These are phyloP conservation scores for Penicillium diatomitis DNA, from an alignment of 495 filamentous ascomycete species.

Conservation along the genomic window DNA sequence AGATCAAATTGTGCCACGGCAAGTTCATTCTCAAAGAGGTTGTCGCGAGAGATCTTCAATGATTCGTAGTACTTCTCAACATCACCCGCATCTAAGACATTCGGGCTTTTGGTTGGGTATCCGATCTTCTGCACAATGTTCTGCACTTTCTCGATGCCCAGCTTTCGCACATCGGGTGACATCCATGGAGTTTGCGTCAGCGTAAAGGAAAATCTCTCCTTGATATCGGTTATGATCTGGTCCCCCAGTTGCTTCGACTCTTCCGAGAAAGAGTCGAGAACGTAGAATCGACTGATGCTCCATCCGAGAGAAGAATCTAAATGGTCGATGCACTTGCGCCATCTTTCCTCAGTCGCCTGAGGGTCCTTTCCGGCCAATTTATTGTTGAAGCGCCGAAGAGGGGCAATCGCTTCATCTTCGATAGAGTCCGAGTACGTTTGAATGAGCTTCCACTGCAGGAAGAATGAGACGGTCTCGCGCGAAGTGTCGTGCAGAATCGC, in stretches of 20 bases:
- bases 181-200: constrained; percentile 57
- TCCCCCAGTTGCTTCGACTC: constrained; percentile 58
- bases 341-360: constrained; percentile 53
- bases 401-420: constrained; percentile 49
- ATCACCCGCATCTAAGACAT: constrained; percentile 49
- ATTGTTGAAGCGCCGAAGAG: constrained; percentile 51
- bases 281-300: constrained; percentile 57
- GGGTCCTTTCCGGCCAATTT: constrained; percentile 50
- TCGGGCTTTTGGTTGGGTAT: constrained; percentile 57
- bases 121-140: constrained; percentile 70
- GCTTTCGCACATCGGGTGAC: constrained; percentile 51
- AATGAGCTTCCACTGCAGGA: constrained; percentile 54
- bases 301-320: constrained; percentile 50
- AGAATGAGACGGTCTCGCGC: constrained; percentile 42
- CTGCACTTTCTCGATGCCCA: constrained; percentile 58
- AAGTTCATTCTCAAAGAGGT: constrained; percentile 53
- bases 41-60: constrained; percentile 41
- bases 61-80: constrained; percentile 50
- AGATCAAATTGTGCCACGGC: constrained; percentile 39
- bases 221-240: constrained; percentile 61
- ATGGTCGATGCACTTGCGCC: constrained; percentile 55
- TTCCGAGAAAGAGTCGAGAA: constrained; percentile 55
- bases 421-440: constrained; percentile 41
- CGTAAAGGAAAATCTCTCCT: constrained; percentile 51
- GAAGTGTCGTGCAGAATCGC: constrained; percentile 37